Evolutionary conservation across 495 filamentous ascomycete species (phyloP), one percentile per base, ranked within the genome.

Genomic region (Cercophora newfieldiana): DNA sequence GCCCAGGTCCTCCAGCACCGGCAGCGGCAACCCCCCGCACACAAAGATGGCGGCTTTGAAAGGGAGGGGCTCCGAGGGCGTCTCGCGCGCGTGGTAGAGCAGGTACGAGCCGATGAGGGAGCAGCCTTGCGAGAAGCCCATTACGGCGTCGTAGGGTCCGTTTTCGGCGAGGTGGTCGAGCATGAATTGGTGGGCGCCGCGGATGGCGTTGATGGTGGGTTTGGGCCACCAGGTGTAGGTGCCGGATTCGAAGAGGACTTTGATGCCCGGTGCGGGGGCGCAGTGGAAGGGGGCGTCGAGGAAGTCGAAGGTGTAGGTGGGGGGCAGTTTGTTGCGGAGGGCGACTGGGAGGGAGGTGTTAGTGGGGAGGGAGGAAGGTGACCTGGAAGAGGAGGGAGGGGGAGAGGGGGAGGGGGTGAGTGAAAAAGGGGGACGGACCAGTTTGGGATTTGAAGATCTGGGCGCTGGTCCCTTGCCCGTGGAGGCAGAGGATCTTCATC

Each of bases 401-500:
- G n/a, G n/a, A n/a, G n/a, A n/a, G n/a, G n/a, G n/a, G n/a, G n/a
- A n/a, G n/a, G n/a, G n/a, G n/a, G n/a, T n/a, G n/a, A n/a, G 16
- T 21, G 56, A 7, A 24, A 22, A 16, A 29, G 18, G 48, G 18
- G 30, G 66, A 72, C 77, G 70, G 68, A 85, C 88, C 77, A 10
- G 86, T 85, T 66, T 89, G 86, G 3, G 85, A 82, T 63, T 82
- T 79, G 71, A 90, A 87, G 63, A 87, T 86, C 0, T 73, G 63
- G 47, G 74, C 81, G 68, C 85, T 88, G 30, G 87, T 89, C 30
- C 86, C 87, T 65, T 81, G 80, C 8, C 86, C 88, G 71, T 90
- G 88, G 19, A 90, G 85, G 64, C 86, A 87, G 49, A 91, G 83
- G 60, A 90, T 72, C 66, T 78, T 82, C 81, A 89, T 88, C 7